These are phyloP conservation scores for Microglena sp. DNA, from an alignment of 139 green algal genomes.

Conservation along the genomic window DNA sequence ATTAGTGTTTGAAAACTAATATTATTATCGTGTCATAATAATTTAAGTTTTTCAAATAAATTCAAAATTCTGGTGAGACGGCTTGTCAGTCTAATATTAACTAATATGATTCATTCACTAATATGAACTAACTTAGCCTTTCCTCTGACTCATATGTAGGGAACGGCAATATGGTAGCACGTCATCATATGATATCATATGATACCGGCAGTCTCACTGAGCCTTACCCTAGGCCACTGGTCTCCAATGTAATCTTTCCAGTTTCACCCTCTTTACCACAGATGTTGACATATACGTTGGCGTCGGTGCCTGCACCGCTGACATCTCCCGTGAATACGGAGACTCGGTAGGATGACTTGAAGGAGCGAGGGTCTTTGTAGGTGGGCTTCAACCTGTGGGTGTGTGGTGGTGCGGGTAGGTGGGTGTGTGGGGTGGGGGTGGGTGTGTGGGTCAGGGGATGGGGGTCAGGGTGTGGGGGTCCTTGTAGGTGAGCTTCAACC, in stretches of 20 bases:
- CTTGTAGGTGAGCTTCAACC: slow-evolving; percentile 1
- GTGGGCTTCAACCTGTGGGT: neutral
- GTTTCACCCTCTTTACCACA: slow-evolving; percentile 34
- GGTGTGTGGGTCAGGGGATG: neutral
- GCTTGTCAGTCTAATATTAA: too few relatives aligned
- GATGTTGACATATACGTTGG: slow-evolving; percentile 54
- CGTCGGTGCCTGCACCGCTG: slow-evolving; percentile 40
- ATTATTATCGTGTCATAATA: too few relatives aligned
- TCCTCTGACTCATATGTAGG: too few relatives aligned
- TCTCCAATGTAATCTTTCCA: slow-evolving; percentile 20
- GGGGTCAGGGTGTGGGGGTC: neutral
- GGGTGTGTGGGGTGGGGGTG: neutral
- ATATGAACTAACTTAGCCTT: too few relatives aligned
- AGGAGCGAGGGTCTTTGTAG: slow-evolving; percentile 19
- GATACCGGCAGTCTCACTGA: too few relatives aligned
- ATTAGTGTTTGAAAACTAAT: too few relatives aligned
- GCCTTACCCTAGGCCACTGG: too few relatives aligned
- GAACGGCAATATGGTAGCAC: too few relatives aligned
- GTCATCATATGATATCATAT: too few relatives aligned
- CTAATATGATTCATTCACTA: too few relatives aligned
- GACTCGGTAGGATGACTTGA: slow-evolving; percentile 33
- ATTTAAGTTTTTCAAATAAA: too few relatives aligned
- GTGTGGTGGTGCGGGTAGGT: neutral
- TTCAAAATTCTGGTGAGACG: too few relatives aligned
- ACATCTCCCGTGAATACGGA: slow-evolving; percentile 29